A percentile compares a stretch with the other conserved stretches of the same genome.
phyloP scores from a whole-genome alignment of 2,329 filamentous ascomycete genomes.

The Neopestalotiopsis sp. region DNA sequence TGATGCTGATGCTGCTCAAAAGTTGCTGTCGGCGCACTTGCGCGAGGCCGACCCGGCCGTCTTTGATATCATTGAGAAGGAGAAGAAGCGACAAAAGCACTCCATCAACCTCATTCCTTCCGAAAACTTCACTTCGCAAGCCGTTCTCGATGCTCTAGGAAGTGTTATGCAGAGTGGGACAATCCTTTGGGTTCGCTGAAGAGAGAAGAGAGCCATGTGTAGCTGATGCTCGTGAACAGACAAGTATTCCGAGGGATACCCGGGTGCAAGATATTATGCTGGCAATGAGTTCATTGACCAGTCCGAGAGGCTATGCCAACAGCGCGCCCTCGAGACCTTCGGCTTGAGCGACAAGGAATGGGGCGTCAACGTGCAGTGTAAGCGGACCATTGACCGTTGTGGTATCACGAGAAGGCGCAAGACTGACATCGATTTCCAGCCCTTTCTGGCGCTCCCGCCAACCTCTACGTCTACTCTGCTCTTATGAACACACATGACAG shows the following conservation, averaged over 20 bases:
- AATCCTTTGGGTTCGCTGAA: constrained; percentile 17
- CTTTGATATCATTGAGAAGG: constrained; percentile 91
- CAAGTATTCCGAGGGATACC: constrained; percentile 99
- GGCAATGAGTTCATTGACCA: constrained; percentile 96
- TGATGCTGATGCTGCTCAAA: constrained; percentile 20
- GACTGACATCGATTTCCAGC: constrained; percentile 51
- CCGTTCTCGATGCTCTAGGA: constrained; percentile 87
- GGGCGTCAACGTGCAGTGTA: constrained; percentile 95
- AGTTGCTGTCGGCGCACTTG: constrained; percentile 82
- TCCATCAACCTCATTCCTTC: constrained; percentile 98
- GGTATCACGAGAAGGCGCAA: background rate
- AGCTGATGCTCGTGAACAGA: constrained; percentile 54
- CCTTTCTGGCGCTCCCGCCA: constrained; percentile 75
- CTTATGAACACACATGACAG: constrained; percentile 91
- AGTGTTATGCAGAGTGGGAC: constrained; percentile 91
- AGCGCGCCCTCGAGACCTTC: constrained; percentile 87
- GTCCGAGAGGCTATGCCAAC: constrained; percentile 86
- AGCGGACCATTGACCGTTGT: constrained; percentile 33
- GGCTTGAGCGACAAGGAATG: constrained; percentile 83
- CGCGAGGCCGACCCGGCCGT: constrained; percentile 86
- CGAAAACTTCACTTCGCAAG: constrained; percentile 94
- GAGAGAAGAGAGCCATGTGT: background rate
- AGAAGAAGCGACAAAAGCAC: constrained; percentile 95
- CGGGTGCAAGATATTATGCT: constrained; percentile 93
- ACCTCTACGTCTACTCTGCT: constrained; percentile 94